Base-by-base conservation (phyloP, 164 flowering plant species). In the Berberis thunbergii region DNA sequence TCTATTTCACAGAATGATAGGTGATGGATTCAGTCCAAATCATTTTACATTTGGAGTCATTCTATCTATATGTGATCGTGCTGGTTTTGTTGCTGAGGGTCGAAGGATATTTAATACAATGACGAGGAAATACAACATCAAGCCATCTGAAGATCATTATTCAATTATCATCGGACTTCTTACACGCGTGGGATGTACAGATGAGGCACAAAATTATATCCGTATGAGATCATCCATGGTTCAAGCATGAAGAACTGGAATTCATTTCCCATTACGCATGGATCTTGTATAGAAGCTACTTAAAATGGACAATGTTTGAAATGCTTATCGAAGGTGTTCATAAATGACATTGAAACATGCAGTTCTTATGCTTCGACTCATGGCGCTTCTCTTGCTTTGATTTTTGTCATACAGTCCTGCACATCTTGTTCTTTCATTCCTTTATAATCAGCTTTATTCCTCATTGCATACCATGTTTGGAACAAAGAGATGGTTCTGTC, bases 401-500 rank as follows among this genome's bases (percentile, higher is more conserved):
- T 26, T 26, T 26, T 26, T 26, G 26, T 68, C 54, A 91, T 58
- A 2, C 65, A 64, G 1, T 4, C 3, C 1, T 88, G 70, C 2
- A 87, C 96, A 55, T 90, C 92, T 48, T 90, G 97, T 44, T 87
- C 97, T 72, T 90, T 86, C 70, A 73, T 44, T 0, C 81, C 85
- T 0, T 56, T 60, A 41, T 54, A 67, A 4, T 46, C 54, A 5
- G 87, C 69, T 26, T 79, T 81, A 62, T 84, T 73, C 54, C 77
- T 82, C 71, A 41, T 49, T 58, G 60, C 63, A 56, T 86, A 81
- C 95, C 89, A 87, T 41, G 10, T 62, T 5, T 78, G 71, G 43
- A 78, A 80, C 6, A 88, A 50, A 1, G 80, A 41, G 26, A 84
- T 73, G 46, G 95, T 88, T 63, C 64, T 77, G 73, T 78, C 79